phyloP scores from a whole-genome alignment of 2,329 filamentous ascomycete genomes.

The Triangularia verruculosa region DNA sequence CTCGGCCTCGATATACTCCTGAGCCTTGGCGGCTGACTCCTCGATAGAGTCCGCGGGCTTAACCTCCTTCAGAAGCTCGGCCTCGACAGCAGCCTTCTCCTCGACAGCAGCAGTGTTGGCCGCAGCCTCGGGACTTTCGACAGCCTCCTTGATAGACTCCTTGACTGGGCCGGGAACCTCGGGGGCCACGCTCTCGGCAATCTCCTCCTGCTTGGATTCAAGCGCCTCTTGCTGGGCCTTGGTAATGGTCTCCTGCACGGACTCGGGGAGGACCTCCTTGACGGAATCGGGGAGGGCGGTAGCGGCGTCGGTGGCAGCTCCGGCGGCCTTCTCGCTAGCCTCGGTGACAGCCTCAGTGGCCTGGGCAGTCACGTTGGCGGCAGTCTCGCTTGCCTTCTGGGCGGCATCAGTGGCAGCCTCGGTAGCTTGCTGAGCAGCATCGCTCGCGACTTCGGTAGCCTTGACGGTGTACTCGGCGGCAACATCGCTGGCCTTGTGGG shows the following conservation, averaged over 20 bases:
- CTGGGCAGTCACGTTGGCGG: slow-evolving; percentile 28
- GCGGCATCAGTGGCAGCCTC: slow-evolving; percentile 26
- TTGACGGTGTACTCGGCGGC: neutral
- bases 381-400: slow-evolving; percentile 27
- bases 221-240: slow-evolving; percentile 23
- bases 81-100: slow-evolving; percentile 73
- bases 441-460: slow-evolving; percentile 19
- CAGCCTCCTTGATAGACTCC: slow-evolving; percentile 29
- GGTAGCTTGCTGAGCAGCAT: slow-evolving; percentile 4
- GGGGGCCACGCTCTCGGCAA: slow-evolving; percentile 18
- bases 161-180: slow-evolving; percentile 25
- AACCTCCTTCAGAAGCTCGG: slow-evolving; percentile 44
- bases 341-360: slow-evolving; percentile 33
- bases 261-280: slow-evolving; percentile 49
- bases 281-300: slow-evolving; percentile 53
- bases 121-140: slow-evolving; percentile 67
- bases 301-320: slow-evolving; percentile 38
- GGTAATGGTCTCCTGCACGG: slow-evolving; percentile 47
- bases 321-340: slow-evolving; percentile 36
- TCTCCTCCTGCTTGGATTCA: slow-evolving; percentile 10
- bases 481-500: slow-evolving; percentile 11
- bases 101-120: slow-evolving; percentile 64
- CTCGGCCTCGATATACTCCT: slow-evolving; percentile 19
- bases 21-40: slow-evolving; percentile 12
- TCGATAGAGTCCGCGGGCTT: slow-evolving; percentile 13